Base-by-base conservation (phyloP, 306 rosid species). In the Trifolium repens region DNA sequence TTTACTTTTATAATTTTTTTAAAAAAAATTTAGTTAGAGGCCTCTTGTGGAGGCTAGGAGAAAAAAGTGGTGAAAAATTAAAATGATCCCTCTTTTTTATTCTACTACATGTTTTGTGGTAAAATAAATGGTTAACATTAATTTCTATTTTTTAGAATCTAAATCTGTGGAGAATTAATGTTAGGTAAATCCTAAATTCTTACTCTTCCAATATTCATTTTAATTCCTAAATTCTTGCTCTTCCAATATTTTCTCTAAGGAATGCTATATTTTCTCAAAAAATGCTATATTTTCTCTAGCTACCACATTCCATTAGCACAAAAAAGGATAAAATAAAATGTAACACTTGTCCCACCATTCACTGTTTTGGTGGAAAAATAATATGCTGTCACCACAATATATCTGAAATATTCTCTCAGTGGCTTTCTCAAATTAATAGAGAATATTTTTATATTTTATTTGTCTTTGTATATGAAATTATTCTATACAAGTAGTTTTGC, bases 371-470 rank as follows among this genome's bases (percentile, higher is more conserved):
- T 73, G 80, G 80, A 14, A 78, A 77, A 72, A 54, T 13, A 17
- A 80, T 76, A 84, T 84, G 80, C 85, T 80, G 85, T 73, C 87
- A 55, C 85, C 87, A 84, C 85, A 70, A 58, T 55, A 57, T 53
- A 72, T 49, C 76, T 62, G 37, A 77, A 73, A 43, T 77, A 77
- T 84, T 76, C 80, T 80, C 65, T 55, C 34, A 44, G 14, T 46
- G 77, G 37, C 39, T 60, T 79, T 75, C 11, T 67, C 63, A 39
- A 70, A 75, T 16, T 72, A 64, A 49, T 34, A 64, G 55, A 47
- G 77, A 80, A 72, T 80, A 72, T 58, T 49, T 72, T 1, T 17
- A 72, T 72, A 53, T 44, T 80, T 74, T 19, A 72, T 66, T 9
- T 16, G 5, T 42, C 72, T 17, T 10, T 61, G 3, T 67, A 52